Conservation (phyloP, 1,284 basidiomycete genomes). For the Flammula alnicola region DNA sequence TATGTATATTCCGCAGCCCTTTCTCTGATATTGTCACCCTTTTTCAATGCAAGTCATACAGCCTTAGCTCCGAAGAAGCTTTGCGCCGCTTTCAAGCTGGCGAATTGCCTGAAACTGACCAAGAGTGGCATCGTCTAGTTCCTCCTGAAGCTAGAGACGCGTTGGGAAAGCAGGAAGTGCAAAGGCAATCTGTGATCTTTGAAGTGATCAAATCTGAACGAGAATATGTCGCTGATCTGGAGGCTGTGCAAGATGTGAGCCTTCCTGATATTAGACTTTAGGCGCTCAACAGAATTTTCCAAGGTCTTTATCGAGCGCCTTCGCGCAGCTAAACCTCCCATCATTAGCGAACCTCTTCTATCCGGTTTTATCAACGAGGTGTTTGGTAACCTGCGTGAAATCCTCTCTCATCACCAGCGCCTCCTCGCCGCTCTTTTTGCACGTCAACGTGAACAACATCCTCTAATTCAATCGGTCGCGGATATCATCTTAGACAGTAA, state of each 20-base stretch:
- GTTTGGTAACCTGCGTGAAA: conserved; percentile 73
- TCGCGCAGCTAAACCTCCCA: conserved; percentile 53
- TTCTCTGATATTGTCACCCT: conserved; percentile 11
- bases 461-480: conserved; percentile 74
- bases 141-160: conserved; percentile 68
- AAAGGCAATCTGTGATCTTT: conserved; percentile 81
- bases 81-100: conserved; percentile 67
- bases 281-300: conserved; percentile 10
- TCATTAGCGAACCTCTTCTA: conserved; percentile 57
- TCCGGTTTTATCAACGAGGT: conserved; percentile 69
- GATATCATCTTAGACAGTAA: conserved; percentile 78
- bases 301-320: conserved; percentile 76
- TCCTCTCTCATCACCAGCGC: conserved; percentile 65
- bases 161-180: conserved; percentile 72
- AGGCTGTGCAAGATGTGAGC: conserved; percentile 67
- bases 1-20: conserved; percentile 40
- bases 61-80: conserved; percentile 65
- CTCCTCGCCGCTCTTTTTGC: conserved; percentile 71
- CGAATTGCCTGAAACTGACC: conserved; percentile 60
- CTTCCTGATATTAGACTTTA: conserved; percentile 12
- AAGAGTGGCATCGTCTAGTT: conserved; percentile 81
- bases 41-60: conserved; percentile 24
- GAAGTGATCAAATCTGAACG: conserved; percentile 83
- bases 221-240: conserved; percentile 78
- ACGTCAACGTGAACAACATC: conserved; percentile 81